phyloP scores from a whole-genome alignment of 2,329 filamentous ascomycete species.

The Torrubiellomyces zombiae region DNA sequence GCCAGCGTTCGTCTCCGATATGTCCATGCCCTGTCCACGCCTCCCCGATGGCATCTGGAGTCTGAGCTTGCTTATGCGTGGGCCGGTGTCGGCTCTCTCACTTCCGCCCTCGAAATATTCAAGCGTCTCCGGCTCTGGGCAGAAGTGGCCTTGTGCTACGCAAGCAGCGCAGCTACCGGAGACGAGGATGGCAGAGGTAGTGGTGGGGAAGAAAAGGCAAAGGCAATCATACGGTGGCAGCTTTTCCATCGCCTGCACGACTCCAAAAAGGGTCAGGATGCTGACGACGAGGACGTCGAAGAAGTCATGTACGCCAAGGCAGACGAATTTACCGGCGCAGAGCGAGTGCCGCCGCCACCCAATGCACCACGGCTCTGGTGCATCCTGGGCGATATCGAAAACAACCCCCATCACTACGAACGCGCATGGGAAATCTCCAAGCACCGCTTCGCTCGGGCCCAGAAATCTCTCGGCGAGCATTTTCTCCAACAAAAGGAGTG shows the following conservation, averaged over 20 bases:
- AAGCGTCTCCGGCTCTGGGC: slow-evolving; percentile 87
- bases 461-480: slow-evolving; percentile 69
- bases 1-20: slow-evolving; percentile 64
- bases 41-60: slow-evolving; percentile 85
- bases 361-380: slow-evolving; percentile 83
- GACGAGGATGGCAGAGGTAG: slow-evolving; percentile 36
- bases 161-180: slow-evolving; percentile 40
- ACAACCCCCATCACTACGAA: slow-evolving; percentile 57
- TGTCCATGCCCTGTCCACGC: slow-evolving; percentile 68
- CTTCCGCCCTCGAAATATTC: slow-evolving; percentile 90
- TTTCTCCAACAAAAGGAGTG: slow-evolving; percentile 53
- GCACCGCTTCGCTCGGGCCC: slow-evolving; percentile 67
- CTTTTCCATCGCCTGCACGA: slow-evolving; percentile 62
- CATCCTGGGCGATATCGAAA: slow-evolving; percentile 80
- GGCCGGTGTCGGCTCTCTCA: slow-evolving; percentile 72
- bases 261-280: slow-evolving; percentile 25
- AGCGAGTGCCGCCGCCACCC: slow-evolving; percentile 51
- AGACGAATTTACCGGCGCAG: slow-evolving; percentile 40
- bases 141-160: slow-evolving; percentile 82
- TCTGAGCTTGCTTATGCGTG: slow-evolving; percentile 86
- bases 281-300: slow-evolving; percentile 31
- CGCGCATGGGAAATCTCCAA: slow-evolving; percentile 79
- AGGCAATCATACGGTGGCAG: slow-evolving; percentile 57
- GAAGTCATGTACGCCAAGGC: slow-evolving; percentile 41
- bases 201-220: slow-evolving; percentile 63